Evolutionary conservation across 2,329 filamentous ascomycete species (phyloP), one percentile per base, ranked within the genome.

Genomic region (Cryphonectria carpinicola): DNA sequence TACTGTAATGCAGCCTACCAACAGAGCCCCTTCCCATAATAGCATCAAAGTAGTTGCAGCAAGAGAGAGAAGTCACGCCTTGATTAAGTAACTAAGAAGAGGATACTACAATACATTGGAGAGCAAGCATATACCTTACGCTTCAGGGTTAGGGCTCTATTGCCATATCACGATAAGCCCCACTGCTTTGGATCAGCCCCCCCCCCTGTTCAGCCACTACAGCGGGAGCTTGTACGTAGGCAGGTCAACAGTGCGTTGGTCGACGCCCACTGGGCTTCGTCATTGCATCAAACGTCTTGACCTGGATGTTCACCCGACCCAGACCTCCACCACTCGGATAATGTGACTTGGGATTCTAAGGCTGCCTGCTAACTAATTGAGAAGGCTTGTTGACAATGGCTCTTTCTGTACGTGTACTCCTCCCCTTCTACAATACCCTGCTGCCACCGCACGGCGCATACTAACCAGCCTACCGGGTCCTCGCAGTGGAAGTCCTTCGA

Each of bases 401-500:
- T 63, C 66, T 68, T 58, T 56, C 66, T n/a, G 66, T 68, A 68
- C 8, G 66, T 68, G 1, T 63, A 1, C 17, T 39, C 8, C 3
- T 7, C 25, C 35, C 3, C 7, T n/a, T 19, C 19, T 46, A 10
- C 35, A 58, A 7, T 35, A 13, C 8, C 25, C 25, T 46, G 32
- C 66, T 32, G 11, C 8, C 14, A 39, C 37, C n/a, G 25, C 22
- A 39, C 8, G 13, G 39, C 35, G 37, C 39, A n/a, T 32, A 32
- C 61, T 64, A 64, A 64, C 39, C 56, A n/a, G 58, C 58, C 22
- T 22, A 1, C 6, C 54, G 37, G 11, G 39, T 11, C 6, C n/a
- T 49, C 32, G 32, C 75, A 97, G 95, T 98, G 96, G 95, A 98
- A 98, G 92, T 91, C 92, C 76, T 99, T 99, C 85, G 95, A 97